phyloP scores from a whole-genome alignment of 2,329 filamentous ascomycete species.

The Hymenoscyphus fructigenus region DNA sequence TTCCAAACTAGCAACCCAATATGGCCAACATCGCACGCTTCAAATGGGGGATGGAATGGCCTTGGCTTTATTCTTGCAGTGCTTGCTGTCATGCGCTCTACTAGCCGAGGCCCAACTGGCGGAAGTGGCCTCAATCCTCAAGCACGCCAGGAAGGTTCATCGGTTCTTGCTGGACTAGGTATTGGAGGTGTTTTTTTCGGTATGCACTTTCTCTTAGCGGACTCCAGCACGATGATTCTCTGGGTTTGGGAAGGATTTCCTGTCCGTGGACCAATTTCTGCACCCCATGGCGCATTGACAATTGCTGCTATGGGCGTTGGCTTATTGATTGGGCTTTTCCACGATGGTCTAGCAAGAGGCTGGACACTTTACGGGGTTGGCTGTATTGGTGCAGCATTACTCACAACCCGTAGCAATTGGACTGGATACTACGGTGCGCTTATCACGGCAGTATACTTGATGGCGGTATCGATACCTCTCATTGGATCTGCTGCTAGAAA shows the following conservation, averaged over 20 bases:
- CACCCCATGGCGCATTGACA: slow-evolving; percentile 86
- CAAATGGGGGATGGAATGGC: slow-evolving; percentile 91
- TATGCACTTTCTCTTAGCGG: slow-evolving; percentile 88
- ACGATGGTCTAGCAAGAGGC: slow-evolving; percentile 67
- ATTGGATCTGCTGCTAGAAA: slow-evolving; percentile 75
- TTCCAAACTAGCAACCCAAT: slow-evolving; percentile 94
- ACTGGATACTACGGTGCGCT: slow-evolving; percentile 84
- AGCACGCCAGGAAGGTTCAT: slow-evolving; percentile 64
- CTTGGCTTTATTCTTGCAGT: slow-evolving; percentile 74
- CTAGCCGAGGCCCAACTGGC: slow-evolving; percentile 56
- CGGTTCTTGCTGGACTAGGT: slow-evolving; percentile 71
- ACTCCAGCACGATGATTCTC: slow-evolving; percentile 97
- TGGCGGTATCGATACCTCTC: slow-evolving; percentile 74
- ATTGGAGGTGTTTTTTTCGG: slow-evolving; percentile 83
- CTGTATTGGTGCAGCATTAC: slow-evolving; percentile 72
- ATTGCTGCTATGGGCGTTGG: slow-evolving; percentile 84
- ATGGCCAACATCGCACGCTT: slow-evolving; percentile 89
- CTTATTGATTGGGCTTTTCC: slow-evolving; percentile 71
- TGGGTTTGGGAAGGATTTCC: slow-evolving; percentile 99
- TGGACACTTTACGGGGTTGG: slow-evolving; percentile 80
- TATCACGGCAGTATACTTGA: slow-evolving; percentile 72
- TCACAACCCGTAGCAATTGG: slow-evolving; percentile 82
- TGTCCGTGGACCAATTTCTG: slow-evolving; percentile 80
- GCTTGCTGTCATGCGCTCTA: slow-evolving; percentile 73
- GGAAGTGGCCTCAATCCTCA: slow-evolving; percentile 42